Base-by-base conservation (phyloP, 352 stramenopile species). In the Globisporangium mamillatum region DNA sequence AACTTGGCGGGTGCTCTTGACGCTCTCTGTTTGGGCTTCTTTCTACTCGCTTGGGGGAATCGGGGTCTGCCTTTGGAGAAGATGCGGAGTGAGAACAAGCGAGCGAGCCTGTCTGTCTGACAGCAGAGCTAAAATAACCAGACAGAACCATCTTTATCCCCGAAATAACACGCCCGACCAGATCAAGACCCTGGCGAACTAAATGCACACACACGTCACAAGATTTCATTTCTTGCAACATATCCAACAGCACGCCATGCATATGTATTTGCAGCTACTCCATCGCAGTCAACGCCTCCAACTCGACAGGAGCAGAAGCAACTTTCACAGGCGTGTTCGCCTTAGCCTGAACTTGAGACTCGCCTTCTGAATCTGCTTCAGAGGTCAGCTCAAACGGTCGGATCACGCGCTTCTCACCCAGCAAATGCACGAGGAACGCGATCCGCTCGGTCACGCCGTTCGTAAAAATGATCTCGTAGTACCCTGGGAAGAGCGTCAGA, bases 401-500 rank as follows among this genome's bases (percentile, higher is more conserved):
- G 12, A 93, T 58, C 24, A 82, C 72, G 25, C 82, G 75, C 29
- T 79, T 63, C n/a, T 75, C 52, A 16, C 81, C 75, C 5, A 79
- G 63, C 34, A 94, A 38, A 29, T 81, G 84, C 56, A 93, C 75
- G 12, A 75, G 75, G 74, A 89, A 92, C 55, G 84, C 82, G 58
- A 92, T 63, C 9, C 82, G 81, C 72, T 92, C 80, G 46, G 77
- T 69, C 14, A 90, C 83, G 22, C 86, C 84, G 63, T 94, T 94
- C 7, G 84, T 88, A 34, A 94, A 63, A 32, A 93, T 79, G 46
- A 93, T 57, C 64, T 94, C 81, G 60, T 94, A 94, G 58, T 85
- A 92, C 3, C 84, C 84, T 9, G 83, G 84, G 58, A 80, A 90
- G 36, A 76, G 75, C 9, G 69, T 76, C 24, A 82, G 75, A 54